Evolutionary conservation across 495 filamentous ascomycete species (phyloP), one percentile per base, ranked within the genome.

Genomic region (Neurospora sp.): DNA sequence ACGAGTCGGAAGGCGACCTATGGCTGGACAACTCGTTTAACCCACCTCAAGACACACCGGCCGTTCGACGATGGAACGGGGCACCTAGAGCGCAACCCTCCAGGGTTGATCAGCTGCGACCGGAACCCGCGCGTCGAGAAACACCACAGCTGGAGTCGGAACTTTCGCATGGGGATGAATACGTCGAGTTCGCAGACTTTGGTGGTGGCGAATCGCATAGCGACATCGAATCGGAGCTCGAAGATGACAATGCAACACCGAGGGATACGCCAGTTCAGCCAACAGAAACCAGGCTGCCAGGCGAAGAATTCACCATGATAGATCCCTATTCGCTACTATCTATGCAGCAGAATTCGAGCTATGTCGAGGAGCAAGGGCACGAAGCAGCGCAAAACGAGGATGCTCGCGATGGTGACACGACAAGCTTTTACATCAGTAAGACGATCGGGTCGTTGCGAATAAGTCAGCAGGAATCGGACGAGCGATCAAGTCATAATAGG

Each of bases 241-340:
- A 76, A 39, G 73, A 76, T 4, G 31, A 73, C 20, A 70, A 35
- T 6, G 70, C 27, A 1, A 66, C 53, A 1, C 53, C 53, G 14
- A 35, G 53, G 14, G 53, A 66, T 35, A 66, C 53, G 12, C 10
- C 37, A 35, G 3, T 74, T 74, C 16, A 44, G 61, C 14, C 81
- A 84, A 46, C 53, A 66, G 83, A 87, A 53, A 86, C 84, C 0
- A 74, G 85, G 40, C 76, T 81, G 70, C 78, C 84, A 9, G 80
- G 79, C 6, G 85, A 85, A 38, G 84, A 85, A 27, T 87, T 87
- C 73, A 87, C 83, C 69, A 85, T 85, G 83, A 86, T 87, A 46
- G 82, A 81, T 40, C 73, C 85, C 3, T 78, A 79, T 44, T 85
- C 84, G 11, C 74, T 87, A 40, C 81, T 80, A 3, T 85, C 84